These are phyloP conservation scores for Nakazawaea wyomingensis DNA, from an alignment of 805 yeast genomes.

Conservation along the genomic window DNA sequence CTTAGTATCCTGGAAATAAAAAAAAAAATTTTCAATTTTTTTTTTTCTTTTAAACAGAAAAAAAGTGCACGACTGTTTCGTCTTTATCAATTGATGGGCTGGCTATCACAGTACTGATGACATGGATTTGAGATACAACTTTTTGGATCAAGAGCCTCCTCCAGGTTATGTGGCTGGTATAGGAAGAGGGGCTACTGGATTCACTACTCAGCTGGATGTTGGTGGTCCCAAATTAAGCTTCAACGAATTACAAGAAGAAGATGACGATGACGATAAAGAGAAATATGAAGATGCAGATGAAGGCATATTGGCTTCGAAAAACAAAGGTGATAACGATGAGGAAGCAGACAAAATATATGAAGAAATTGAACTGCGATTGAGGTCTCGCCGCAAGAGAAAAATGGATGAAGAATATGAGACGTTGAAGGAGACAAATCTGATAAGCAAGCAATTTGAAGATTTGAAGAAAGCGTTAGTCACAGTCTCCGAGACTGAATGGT, in stretches of 20 bases:
- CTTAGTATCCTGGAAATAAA: background rate
- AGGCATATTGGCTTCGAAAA: conserved; percentile 1
- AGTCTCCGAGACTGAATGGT: conserved; percentile 74
- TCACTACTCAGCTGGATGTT: conserved; percentile 77
- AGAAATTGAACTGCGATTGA: conserved; percentile 55
- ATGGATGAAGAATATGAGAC: conserved; percentile 12
- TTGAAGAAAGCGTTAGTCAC: conserved; percentile 55
- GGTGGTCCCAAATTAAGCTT: conserved; percentile 41
- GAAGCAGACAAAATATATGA: conserved; percentile 75
- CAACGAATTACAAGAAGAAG: conserved; percentile 18
- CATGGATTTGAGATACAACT: conserved; percentile 23
- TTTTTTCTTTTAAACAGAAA: conserved; percentile 2
- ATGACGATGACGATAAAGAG: conserved; percentile 22
- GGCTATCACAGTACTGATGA: background rate
- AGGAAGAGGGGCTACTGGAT: conserved; percentile 94
- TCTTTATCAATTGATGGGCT: background rate
- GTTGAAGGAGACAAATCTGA: conserved; percentile 18
- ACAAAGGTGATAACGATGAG: conserved; percentile 49
- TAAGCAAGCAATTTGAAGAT: conserved; percentile 59
- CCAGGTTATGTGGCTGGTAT: conserved; percentile 87
- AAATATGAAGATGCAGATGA: conserved; percentile 22
- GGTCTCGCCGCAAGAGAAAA: conserved; percentile 20
- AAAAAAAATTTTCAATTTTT: background rate
- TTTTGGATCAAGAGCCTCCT: conserved; percentile 83
- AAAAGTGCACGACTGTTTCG: conserved; percentile 12